Base-by-base conservation (phyloP, 805 yeast species). In the Ogataea populi-albae region DNA sequence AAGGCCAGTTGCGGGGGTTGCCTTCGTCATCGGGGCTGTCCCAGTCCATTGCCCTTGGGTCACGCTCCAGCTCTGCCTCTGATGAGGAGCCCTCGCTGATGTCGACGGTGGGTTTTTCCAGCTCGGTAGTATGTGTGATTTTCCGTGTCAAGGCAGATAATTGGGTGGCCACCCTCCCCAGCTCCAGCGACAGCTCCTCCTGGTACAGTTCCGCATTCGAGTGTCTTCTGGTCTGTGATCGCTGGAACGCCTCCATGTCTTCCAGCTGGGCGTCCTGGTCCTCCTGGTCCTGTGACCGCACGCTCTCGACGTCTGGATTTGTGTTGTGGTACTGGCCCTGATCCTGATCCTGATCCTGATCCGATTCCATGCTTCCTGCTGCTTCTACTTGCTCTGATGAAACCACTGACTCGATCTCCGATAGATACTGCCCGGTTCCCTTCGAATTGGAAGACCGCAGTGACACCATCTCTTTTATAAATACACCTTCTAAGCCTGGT, bases 1-100 rank as follows among this genome's bases (percentile, higher is more conserved):
- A 17, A 3, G 85, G 71, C 88, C 88, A 83, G 53, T 81, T 82
- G 40, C 67, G 68, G 8, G 91, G 91, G 52, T 81, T 75, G 18
- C 54, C 85, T 32, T 65, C 67, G 54, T 83, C 89, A 20, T 62
- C 68, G 1, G 79, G 78, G 1, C 68, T 61, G 47, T 82, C 89
- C 84, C 86, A 83, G 17, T 66, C 71, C 38, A 75, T 50, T 3
- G 59, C 45, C 17, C 54, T 46, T 3, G 75, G 68, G 37, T 69
- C 72, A 11, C 65, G 46, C n/a, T 47, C 60, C 8, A 45, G 48
- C 22, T 21, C 37, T n/a, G 21, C 40, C 26, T 34, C 38, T n/a
- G n/a, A n/a, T n/a, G n/a, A n/a, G n/a, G n/a, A n/a, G n/a, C n/a
- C n/a, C 4, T 35, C 38, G 4, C 29, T 12, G 4, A 26, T 16